Evolutionary conservation across 805 yeast species (phyloP).

Genomic region (Blastobotrys peoriensis): DNA sequence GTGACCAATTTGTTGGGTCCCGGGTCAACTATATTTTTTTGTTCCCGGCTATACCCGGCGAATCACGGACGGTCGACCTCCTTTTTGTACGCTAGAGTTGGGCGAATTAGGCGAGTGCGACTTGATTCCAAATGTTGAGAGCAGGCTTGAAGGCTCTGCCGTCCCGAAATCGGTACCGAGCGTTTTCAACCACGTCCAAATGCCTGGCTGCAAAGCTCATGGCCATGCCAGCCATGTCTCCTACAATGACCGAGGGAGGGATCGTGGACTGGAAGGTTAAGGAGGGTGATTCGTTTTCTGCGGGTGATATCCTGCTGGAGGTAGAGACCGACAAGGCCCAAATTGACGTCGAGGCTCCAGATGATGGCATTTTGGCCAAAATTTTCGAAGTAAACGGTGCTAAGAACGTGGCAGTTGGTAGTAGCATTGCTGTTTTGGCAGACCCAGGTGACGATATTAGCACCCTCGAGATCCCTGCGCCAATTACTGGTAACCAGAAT

Average conservation of each 20-base stretch:
- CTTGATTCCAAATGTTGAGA: too few relatives aligned
- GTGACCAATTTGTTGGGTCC: not conserved
- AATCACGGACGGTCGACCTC: too few relatives aligned
- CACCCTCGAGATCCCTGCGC: constrained; percentile 51
- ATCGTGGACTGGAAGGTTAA: constrained; percentile 84
- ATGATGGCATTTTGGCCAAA: constrained; percentile 85
- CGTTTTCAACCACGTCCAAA: constrained; percentile 1
- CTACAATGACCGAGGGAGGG: constrained; percentile 97
- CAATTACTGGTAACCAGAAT: constrained; percentile 22
- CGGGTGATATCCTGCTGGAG: constrained; percentile 96
- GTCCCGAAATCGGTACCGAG: too few relatives aligned
- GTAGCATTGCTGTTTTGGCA: constrained; percentile 81
- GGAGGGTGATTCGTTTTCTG: constrained; percentile 61
- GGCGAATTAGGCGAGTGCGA: too few relatives aligned
- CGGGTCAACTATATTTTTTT: not conserved
- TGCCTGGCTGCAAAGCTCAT: constrained; percentile 37
- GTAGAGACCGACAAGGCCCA: constrained; percentile 97
- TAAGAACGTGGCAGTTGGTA: constrained; percentile 76
- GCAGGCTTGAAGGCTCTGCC: too few relatives aligned
- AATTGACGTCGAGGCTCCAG: constrained; percentile 95
- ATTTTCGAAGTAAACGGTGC: constrained; percentile 65
- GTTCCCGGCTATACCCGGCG: constrained; percentile 1
- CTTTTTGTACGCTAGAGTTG: too few relatives aligned
- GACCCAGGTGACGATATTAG: constrained; percentile 81
- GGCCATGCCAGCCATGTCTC: constrained; percentile 98